These are phyloP conservation scores for Globisporangium heterothallicum DNA, from an alignment of 352 stramenopile species.

Conservation along the genomic window DNA sequence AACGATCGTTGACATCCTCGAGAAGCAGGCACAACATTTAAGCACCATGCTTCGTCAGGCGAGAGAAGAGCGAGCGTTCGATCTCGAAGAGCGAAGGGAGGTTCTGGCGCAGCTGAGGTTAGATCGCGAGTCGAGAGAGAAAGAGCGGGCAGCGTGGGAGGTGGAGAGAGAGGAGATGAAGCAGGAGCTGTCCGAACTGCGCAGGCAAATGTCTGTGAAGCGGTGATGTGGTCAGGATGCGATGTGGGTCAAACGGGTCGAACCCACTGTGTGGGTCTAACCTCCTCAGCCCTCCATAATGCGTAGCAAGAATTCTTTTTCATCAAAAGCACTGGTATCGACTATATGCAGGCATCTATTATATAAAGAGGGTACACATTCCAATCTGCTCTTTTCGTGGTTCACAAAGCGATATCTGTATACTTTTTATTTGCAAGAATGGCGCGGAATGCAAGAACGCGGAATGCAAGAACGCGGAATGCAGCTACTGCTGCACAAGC, in stretches of 20 bases:
- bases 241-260: too few species aligned
- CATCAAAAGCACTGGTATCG: too few species aligned
- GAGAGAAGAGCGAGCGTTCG: slow-evolving; percentile 1
- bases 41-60: not conserved
- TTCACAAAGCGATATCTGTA: too few species aligned
- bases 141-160: not conserved
- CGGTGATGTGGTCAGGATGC: not conserved
- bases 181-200: not conserved
- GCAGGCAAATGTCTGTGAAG: not conserved
- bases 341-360: too few species aligned
- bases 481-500: not conserved
- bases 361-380: too few species aligned
- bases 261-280: too few species aligned
- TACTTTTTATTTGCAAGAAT: too few species aligned
- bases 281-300: too few species aligned
- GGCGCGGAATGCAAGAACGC: too few species aligned
- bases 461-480: too few species aligned
- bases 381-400: too few species aligned
- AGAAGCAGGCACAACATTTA: not conserved
- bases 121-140: not conserved
- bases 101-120: slow-evolving; percentile 1
- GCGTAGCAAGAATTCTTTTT: too few species aligned
- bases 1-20: not conserved
- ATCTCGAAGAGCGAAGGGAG: not conserved
- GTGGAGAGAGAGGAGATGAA: slow-evolving; percentile 1